Evolutionary conservation across 441 rosid species (phyloP).

Genomic region (Erodium moschatum): DNA sequence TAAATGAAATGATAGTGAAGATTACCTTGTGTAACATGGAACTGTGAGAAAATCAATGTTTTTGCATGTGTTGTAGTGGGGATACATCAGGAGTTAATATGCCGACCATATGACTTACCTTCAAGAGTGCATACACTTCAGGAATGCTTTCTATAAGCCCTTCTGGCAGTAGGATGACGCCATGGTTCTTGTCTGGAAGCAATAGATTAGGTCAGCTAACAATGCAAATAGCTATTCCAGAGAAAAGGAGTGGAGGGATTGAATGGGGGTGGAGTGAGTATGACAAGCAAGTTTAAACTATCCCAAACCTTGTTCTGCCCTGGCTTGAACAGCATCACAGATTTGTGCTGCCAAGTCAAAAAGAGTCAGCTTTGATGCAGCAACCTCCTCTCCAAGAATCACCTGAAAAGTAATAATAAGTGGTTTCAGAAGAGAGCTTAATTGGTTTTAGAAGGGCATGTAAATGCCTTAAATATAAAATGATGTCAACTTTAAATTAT

Average conservation of each 20-base stretch:
- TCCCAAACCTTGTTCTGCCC: conserved; percentile 67
- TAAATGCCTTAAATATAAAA: neutral
- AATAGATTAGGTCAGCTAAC: conserved; percentile 20
- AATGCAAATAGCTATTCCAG: conserved; percentile 7
- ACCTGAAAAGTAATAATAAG: conserved; percentile 39
- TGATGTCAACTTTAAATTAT: conserved; percentile 4
- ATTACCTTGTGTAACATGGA: neutral
- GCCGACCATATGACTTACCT: conserved; percentile 38
- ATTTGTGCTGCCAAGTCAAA: conserved; percentile 79
- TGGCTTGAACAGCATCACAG: conserved; percentile 95
- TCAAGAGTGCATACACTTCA: conserved; percentile 83
- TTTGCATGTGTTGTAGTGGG: neutral
- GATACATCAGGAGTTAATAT: neutral
- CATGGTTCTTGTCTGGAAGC: conserved; percentile 75
- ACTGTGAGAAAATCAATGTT: neutral
- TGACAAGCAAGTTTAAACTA: conserved; percentile 15
- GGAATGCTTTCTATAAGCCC: conserved; percentile 98
- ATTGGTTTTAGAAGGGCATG: neutral
- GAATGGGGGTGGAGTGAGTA: conserved; percentile 3
- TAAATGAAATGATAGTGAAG: neutral
- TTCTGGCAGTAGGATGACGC: conserved; percentile 94
- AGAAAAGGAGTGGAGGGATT: neutral
- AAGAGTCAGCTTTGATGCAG: conserved; percentile 92
- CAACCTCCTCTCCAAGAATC: conserved; percentile 90
- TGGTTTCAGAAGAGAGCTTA: conserved; percentile 10